Evolutionary conservation across 768 basidiomycete species (phyloP), one percentile per base, ranked within the genome.

Genomic region (Hebeloma cylindrosporum): DNA sequence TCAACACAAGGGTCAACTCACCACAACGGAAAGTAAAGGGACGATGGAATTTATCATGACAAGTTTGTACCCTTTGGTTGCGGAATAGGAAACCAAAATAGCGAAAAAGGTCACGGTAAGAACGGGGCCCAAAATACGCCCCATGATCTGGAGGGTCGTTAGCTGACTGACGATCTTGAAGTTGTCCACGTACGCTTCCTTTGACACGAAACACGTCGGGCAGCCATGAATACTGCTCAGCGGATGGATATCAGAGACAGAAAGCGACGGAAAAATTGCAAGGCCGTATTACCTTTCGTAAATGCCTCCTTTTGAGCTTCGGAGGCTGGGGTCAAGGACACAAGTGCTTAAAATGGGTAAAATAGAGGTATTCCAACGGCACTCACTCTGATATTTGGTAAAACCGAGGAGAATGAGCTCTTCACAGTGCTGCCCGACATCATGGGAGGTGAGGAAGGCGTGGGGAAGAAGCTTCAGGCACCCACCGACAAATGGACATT

Each of bases 11-110:
- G 35, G 8, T 6, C 17, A n/a, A 69, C 87, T 64, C 59, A 90
- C 93, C 53, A 95, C 93, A 9, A 96, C 89, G 8, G 90, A 89
- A 23, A 95, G 75, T 40, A 96, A 66, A 1, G 93, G 93, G 2
- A 93, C 80, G 44, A 95, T 85, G 18, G 88, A 83, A 63, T 91
- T 94, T 14, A 88, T 80, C 54, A 91, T 70, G 18, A 75, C 72
- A 33, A 93, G 63, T 21, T 71, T 63, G 43, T 80, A 74, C 0
- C 85, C 90, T 48, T 65, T 69, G 16, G 70, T 65, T 62, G 74
- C 75, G 28, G 75, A 73, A 65, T 82, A 87, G 20, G 77, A 79
- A 20, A 88, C 74, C 3, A 71, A 52, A 23, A 65, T 69, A 4
- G 93, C 78, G 56, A 88, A 92, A 4, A 90, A 40, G 0, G 91